Evolutionary conservation across 2,329 filamentous ascomycete genomes (phyloP), one percentile per base, ranked within the genome.

Genomic region (Ascochyta clinopodiicola): DNA sequence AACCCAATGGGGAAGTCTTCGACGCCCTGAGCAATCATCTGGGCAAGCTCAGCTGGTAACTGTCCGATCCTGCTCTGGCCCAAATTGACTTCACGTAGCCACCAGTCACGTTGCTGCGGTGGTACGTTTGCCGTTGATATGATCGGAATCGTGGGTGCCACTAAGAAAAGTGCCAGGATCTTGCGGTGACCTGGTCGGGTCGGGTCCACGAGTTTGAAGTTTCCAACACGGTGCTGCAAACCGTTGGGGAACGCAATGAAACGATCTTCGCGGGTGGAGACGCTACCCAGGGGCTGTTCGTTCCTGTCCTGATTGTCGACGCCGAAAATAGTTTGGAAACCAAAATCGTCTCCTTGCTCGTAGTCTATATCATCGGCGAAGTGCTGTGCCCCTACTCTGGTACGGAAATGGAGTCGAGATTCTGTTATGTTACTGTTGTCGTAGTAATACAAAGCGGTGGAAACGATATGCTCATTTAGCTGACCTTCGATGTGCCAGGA

Each of bases 401-500:
- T 64, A n/a, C 56, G 62, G 44, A 66, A 66, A 2, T 54, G 45
- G 10, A 66, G 56, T n/a, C 48, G 49, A 8, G 57, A 61, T 15
- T 43, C 77, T 0, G 81, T 82, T 48, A 88, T 81, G 67, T 90
- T 90, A 0, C 84, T 79, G 37, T 68, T 74, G 54, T 86, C 82
- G 61, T 84, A 86, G 68, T 86, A 86, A 70, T 86, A 86, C 21
- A 89, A 74, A 0, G 86, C 84, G 0, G 84, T 85, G 0, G 85
- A 84, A 58, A 80, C 81, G 32, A 90, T 87, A 58, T 83, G 84
- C 70, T 89, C 87, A 60, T 89, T 89, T 70, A 75, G 58, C 32
- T 59, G 57, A 15, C 75, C 75, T 62, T 78, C 76, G 25, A 80
- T 63, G 59, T 86, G 83, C 80, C 83, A 86, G 1, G 71, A 73